Evolutionary conservation across 805 yeast species (phyloP), one percentile per base, ranked within the genome.

Genomic region (Pichia nakasei): DNA sequence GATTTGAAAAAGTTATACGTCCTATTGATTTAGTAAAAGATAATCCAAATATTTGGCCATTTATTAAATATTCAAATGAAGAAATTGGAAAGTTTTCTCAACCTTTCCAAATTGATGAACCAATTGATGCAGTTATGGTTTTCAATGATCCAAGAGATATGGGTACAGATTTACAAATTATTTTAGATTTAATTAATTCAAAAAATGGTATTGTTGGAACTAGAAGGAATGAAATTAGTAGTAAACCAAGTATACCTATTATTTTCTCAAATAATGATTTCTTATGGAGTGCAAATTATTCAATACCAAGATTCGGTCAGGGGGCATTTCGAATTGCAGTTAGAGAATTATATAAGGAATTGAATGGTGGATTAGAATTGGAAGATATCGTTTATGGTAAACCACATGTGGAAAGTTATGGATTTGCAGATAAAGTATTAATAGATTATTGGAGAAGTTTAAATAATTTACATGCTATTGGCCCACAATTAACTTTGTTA

Each of bases 111-210:
- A 48, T 35, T 8, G 48, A 59, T 21, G 48, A 55, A 22, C 74
- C 75, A 18, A 69, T 85, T 47, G 95, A 87, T 51, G 89, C 88
- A 3, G 69, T 89, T 0, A 63, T 89, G 48, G 88, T 88, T 18
- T 85, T 88, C 61, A 84, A 84, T 57, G 97, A 89, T 61, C 89
- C 96, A 5, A 69, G 95, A 47, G 96, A 89, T 59, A 74, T 87
- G 82, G 88, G 85, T 1, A 75, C 91, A 1, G 97, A 88, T 59
- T 54, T 81, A 11, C 97, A 88, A 64, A 73, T 89, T 20, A 76
- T 85, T 2, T 59, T 74, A 41, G 97, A 88, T 55, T 52, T 84
- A 24, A 66, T 88, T 43, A 75, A 76, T 49, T 78, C 87, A 12
- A 66, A 76, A 8, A 53, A 61, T 39, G 95, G 95, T 0, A 47